These are phyloP conservation scores for Blastobotrys chiropterorum DNA, from an alignment of 805 yeast genomes.

Conservation along the genomic window DNA sequence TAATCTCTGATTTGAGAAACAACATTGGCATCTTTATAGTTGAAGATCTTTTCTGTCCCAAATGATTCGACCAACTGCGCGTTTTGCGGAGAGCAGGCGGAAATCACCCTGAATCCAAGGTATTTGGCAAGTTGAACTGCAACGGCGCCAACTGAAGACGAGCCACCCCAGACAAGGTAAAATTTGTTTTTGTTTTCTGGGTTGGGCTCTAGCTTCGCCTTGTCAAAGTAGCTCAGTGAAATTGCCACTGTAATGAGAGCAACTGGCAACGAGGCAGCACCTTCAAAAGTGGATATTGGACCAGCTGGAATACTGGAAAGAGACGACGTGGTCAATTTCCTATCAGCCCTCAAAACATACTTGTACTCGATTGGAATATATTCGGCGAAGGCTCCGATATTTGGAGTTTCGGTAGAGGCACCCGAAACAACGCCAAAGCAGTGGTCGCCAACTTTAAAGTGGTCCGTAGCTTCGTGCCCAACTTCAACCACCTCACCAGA, in stretches of 20 bases:
- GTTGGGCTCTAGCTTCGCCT: background rate
- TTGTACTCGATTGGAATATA: slow-evolving; percentile 36
- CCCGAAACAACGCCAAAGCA: slow-evolving; percentile 56
- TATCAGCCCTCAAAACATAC: background rate
- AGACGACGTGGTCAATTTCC: slow-evolving; percentile 15
- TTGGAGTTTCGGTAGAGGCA: slow-evolving; percentile 35
- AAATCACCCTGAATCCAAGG: slow-evolving; percentile 41
- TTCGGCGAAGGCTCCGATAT: slow-evolving; percentile 56
- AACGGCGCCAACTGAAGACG: slow-evolving; percentile 54
- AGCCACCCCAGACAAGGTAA: slow-evolving; percentile 39
- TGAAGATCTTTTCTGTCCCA: slow-evolving; percentile 49
- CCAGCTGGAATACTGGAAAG: slow-evolving; percentile 34
- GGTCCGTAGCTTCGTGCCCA: slow-evolving; percentile 38
- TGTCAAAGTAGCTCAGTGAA: background rate
- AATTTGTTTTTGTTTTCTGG: slow-evolving; percentile 11
- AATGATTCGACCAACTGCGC: slow-evolving; percentile 35
- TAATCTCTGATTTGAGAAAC: slow-evolving; percentile 37
- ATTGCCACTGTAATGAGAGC: slow-evolving; percentile 43
- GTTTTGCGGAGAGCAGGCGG: slow-evolving; percentile 47
- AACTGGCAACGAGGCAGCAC: slow-evolving; percentile 55
- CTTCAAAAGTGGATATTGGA: slow-evolving; percentile 47
- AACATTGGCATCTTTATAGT: slow-evolving; percentile 40
- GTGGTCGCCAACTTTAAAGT: slow-evolving; percentile 46
- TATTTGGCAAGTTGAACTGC: slow-evolving; percentile 56
- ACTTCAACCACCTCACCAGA: slow-evolving; percentile 51